Evolutionary conservation across 257 asterid genomes (phyloP), one percentile per base, ranked within the genome.

Genomic region (Rehmannia glutinosa): DNA sequence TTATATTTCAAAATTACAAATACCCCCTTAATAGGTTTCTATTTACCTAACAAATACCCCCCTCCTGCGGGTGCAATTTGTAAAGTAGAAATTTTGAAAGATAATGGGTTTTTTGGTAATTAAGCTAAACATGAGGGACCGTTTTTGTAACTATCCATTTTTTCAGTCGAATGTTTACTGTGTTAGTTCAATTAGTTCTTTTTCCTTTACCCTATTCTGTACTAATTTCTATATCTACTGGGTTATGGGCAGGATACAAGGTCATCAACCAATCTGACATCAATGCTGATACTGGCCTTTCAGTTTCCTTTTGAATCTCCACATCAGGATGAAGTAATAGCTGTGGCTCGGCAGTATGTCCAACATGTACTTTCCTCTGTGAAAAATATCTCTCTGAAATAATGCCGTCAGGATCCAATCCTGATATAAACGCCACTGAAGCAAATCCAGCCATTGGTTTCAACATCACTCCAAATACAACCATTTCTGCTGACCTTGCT

Each of bases 241-340:
- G n/a, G n/a, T n/a, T n/a, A 54, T 27, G 38, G n/a, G n/a, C n/a
- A n/a, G n/a, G n/a, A n/a, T n/a, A n/a, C n/a, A n/a, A n/a, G n/a
- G n/a, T n/a, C n/a, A n/a, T n/a, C n/a, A n/a, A n/a, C n/a, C n/a
- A n/a, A 19, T 28, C 35, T 62, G 2, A 5, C n/a, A 32, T 42
- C 82, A 3, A 20, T 82, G 72, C 9, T 78, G 73, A 51, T 62
- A 8, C 23, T 82, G 36, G 85, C 76, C 53, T 82, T 82, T 58
- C 87, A 79, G 47, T 82, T 82, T 61, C 85, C 87, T 25, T 77
- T n/a, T 71, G 78, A 75, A 69, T 17, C 58, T 50, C 74, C 62
- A 55, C 71, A 64, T 49, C 69, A 47, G 72, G 74, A 36, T 17
- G 77, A 60, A 3, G 67, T 75, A 46, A 55, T 39, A 28, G 69